Evolutionary conservation across 768 basidiomycete genomes (phyloP).

Genomic region (Podaxis rugospora): DNA sequence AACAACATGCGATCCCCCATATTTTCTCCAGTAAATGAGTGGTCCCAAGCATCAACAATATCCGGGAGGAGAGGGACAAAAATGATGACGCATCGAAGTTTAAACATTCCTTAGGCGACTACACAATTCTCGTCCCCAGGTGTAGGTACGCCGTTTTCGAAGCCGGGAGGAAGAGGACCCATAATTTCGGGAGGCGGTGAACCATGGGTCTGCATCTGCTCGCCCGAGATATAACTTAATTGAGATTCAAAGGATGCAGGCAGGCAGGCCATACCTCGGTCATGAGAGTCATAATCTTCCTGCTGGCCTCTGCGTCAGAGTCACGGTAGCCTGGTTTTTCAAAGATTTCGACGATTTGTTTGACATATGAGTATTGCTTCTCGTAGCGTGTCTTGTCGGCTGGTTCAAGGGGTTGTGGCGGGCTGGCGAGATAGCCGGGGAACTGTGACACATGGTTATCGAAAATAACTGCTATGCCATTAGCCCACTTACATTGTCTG

Average conservation of each 20-base stretch:
- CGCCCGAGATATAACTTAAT: not conserved
- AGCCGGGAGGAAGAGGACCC: constrained; percentile 74
- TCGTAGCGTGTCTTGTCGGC: constrained; percentile 64
- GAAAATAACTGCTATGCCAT: not conserved
- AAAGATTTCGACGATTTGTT: constrained; percentile 59
- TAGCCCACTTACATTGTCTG: constrained; percentile 49
- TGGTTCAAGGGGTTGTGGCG: constrained; percentile 45
- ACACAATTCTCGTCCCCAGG: constrained; percentile 23
- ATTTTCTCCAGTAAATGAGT: not conserved
- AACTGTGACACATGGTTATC: constrained; percentile 41
- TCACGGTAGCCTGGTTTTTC: constrained; percentile 59
- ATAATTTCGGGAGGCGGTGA: constrained; percentile 79
- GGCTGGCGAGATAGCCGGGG: constrained; percentile 65
- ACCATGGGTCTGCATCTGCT: constrained; percentile 74
- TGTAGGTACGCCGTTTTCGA: constrained; percentile 18
- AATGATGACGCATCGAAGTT: not conserved
- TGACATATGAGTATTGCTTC: constrained; percentile 53
- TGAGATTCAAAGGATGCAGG: not conserved
- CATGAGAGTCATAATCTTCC: constrained; percentile 65
- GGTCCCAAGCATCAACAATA: not conserved
- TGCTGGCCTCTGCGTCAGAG: constrained; percentile 38
- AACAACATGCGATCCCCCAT: not conserved
- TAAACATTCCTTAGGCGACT: constrained; percentile 19
- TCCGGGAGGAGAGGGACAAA: not conserved
- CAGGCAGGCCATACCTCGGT: constrained; percentile 48